These are phyloP conservation scores for Beta vulgaris DNA, from an alignment of 148 eudicot genomes.

Conservation along the genomic window DNA sequence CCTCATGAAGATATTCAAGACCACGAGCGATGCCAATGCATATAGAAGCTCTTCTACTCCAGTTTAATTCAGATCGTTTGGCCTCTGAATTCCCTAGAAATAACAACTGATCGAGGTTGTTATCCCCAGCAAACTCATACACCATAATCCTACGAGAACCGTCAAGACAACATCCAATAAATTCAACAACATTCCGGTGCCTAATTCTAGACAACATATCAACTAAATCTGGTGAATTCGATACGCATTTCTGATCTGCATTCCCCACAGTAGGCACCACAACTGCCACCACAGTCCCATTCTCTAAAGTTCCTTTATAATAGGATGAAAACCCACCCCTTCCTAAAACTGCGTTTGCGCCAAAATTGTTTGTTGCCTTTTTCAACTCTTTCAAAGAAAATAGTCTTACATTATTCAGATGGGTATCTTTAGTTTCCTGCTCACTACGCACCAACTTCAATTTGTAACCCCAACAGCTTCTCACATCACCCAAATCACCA, in stretches of 20 bases:
- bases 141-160: constrained; percentile 38
- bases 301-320: constrained; percentile 9
- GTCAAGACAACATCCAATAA: constrained; percentile 62
- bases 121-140: constrained; percentile 52
- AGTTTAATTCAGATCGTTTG: constrained; percentile 31
- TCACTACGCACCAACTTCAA: constrained; percentile 1
- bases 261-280: too few species aligned
- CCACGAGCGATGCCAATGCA: constrained; percentile 60
- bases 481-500: constrained; percentile 16
- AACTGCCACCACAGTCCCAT: constrained; percentile 6
- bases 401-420: background rate
- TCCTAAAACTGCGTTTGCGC: background rate
- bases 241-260: background rate
- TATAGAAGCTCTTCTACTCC: constrained; percentile 56
- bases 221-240: constrained; percentile 7
- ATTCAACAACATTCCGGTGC: constrained; percentile 56
- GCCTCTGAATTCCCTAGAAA: constrained; percentile 26
- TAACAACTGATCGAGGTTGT: constrained; percentile 35
- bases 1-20: constrained; percentile 64
- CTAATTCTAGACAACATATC: constrained; percentile 40
- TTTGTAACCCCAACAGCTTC: constrained; percentile 16
- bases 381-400: constrained; percentile 6
- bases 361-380: constrained; percentile 18
- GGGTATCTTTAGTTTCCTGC: background rate
- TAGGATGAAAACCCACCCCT: background rate